Conservation (phyloP, 2,329 filamentous ascomycete genomes). For the Beauveria varroae region DNA sequence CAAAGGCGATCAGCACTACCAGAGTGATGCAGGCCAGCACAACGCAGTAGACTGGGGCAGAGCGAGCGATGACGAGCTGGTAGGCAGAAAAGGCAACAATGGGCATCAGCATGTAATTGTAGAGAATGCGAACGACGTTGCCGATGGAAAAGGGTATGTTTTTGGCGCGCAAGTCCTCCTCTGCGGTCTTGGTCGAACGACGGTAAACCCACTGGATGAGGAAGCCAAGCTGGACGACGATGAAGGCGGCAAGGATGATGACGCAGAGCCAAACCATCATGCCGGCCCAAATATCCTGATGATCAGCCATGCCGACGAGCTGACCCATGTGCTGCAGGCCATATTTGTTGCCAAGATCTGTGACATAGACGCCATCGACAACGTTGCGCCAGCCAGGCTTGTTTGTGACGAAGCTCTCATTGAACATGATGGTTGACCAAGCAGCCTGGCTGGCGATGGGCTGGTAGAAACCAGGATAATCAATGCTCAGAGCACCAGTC, state of each 20-base stretch:
- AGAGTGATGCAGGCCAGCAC: slow-evolving; percentile 70
- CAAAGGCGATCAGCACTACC: slow-evolving; percentile 63
- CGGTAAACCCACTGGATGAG: slow-evolving; percentile 68
- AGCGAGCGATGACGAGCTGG: slow-evolving; percentile 69
- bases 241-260: slow-evolving; percentile 60
- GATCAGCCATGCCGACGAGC: slow-evolving; percentile 69
- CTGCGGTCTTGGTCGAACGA: slow-evolving; percentile 59
- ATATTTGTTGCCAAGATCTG: slow-evolving; percentile 56
- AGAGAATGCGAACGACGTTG: slow-evolving; percentile 75
- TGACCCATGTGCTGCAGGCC: slow-evolving; percentile 75
- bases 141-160: slow-evolving; percentile 82
- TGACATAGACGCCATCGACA: slow-evolving; percentile 79
- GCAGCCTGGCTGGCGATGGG: slow-evolving; percentile 79
- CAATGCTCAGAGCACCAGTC: slow-evolving; percentile 77
- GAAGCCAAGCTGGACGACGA: slow-evolving; percentile 72
- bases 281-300: slow-evolving; percentile 82
- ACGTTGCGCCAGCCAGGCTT: slow-evolving; percentile 59
- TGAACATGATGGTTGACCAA: slow-evolving; percentile 91
- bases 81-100: slow-evolving; percentile 83
- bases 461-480: slow-evolving; percentile 92
- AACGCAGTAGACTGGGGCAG: slow-evolving; percentile 63
- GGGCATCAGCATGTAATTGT: slow-evolving; percentile 88
- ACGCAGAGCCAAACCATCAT: slow-evolving; percentile 87
- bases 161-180: slow-evolving; percentile 85
- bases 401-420: slow-evolving; percentile 74